Evolutionary conservation across 2,329 filamentous ascomycete species (phyloP).

Genomic region (Ascochyta fabae): DNA sequence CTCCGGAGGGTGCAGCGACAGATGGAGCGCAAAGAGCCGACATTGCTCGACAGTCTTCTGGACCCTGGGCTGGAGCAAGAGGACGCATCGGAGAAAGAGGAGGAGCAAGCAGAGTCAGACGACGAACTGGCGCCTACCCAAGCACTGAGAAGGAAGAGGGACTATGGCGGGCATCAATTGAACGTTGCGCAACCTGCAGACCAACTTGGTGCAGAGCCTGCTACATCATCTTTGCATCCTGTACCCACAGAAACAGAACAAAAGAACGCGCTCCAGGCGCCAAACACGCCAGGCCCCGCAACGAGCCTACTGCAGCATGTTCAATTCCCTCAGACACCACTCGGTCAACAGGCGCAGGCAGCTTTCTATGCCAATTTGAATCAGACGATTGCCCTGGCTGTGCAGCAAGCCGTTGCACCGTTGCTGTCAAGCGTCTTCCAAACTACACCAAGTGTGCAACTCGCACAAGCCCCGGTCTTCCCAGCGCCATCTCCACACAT

Average conservation of each 20-base stretch:
- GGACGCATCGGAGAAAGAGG: conserved; percentile 42
- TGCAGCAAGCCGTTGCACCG: conserved; percentile 35
- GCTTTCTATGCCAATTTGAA: conserved; percentile 32
- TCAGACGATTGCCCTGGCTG: conserved; percentile 32
- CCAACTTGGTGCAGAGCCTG: neutral
- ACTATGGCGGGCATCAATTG: neutral
- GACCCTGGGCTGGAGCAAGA: conserved; percentile 43
- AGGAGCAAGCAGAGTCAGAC: conserved; percentile 21
- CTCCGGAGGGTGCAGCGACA: conserved; percentile 62
- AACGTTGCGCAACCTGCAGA: neutral
- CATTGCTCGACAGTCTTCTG: conserved; percentile 32
- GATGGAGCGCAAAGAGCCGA: conserved; percentile 29
- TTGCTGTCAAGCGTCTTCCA: conserved; percentile 27
- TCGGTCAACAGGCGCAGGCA: conserved; percentile 36
- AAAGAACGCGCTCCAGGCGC: conserved; percentile 4
- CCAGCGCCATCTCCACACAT: conserved; percentile 12
- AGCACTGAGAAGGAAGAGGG: conserved; percentile 13
- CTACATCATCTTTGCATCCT: neutral
- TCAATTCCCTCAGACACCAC: conserved; percentile 41
- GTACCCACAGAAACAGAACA: conserved; percentile 3
- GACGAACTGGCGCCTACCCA: conserved; percentile 43
- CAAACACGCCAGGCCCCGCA: conserved; percentile 25
- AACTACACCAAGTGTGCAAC: conserved; percentile 13
- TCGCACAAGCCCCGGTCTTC: conserved; percentile 4
- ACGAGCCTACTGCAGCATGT: conserved; percentile 30